phyloP scores from a whole-genome alignment of 2,329 filamentous ascomycete species.

The Alternaria gansuensis region DNA sequence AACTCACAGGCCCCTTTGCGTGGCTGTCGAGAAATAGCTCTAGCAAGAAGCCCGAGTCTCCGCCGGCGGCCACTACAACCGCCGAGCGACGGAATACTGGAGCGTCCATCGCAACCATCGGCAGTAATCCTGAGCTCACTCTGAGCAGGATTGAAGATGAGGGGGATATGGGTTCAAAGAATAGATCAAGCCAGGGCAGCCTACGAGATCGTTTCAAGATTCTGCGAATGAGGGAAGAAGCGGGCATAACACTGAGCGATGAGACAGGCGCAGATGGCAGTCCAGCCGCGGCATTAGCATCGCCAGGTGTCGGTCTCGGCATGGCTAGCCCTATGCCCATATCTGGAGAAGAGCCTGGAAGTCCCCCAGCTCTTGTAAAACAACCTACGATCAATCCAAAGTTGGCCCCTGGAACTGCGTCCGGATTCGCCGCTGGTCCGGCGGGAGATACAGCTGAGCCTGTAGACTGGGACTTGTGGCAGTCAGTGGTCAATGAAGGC shows the following conservation, averaged over 20 bases:
- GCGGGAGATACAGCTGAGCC: constrained; percentile 73
- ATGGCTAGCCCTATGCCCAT: constrained; percentile 60
- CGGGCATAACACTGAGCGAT: constrained; percentile 49
- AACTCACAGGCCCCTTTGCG: constrained; percentile 71
- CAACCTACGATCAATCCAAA: constrained; percentile 72
- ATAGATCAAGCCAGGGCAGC: constrained; percentile 52
- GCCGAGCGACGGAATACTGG: constrained; percentile 73
- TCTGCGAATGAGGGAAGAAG: constrained; percentile 57
- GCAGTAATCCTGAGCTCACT: constrained; percentile 83
- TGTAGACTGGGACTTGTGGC: constrained; percentile 99
- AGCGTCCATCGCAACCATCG: constrained; percentile 79
- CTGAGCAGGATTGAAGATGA: constrained; percentile 77
- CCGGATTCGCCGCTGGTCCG: constrained; percentile 79
- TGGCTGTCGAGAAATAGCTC: constrained; percentile 55
- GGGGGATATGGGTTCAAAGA: constrained; percentile 38
- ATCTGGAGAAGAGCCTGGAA: constrained; percentile 54
- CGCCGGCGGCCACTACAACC: constrained; percentile 63
- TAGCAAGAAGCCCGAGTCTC: constrained; percentile 67
- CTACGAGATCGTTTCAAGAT: constrained; percentile 59
- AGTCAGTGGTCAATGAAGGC: constrained; percentile 93
- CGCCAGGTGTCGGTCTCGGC: constrained; percentile 55
- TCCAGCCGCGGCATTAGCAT: constrained; percentile 54
- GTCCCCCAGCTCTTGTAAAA: constrained; percentile 54
- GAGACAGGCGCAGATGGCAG: constrained; percentile 59
- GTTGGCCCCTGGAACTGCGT: constrained; percentile 84